Evolutionary conservation across 148 eudicot species (phyloP), one percentile per base, ranked within the genome.

Genomic region (Fallopia convolvulus): DNA sequence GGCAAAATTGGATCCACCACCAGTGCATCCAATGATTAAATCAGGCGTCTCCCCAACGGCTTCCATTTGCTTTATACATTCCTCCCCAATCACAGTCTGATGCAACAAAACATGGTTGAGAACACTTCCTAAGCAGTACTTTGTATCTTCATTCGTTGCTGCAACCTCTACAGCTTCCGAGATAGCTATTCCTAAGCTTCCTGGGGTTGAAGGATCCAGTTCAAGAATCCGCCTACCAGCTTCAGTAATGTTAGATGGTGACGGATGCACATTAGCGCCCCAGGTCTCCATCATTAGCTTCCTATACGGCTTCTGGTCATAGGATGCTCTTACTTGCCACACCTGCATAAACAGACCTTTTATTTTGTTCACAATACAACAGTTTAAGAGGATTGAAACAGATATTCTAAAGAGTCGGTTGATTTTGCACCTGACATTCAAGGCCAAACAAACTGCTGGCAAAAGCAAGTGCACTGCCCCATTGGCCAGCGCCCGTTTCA

Each of bases 401-500:
- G 72, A 36, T 15, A 17, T 5, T 66, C n/a, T 0, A 55, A 39
- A 30, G 3, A 14, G 47, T 23, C 2, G 40, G 10, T 76, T 18
- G 5, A 0, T 68, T 15, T 44, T 44, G 89, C 85, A 94, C 99
- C 81, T 94, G 97, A 68, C 99, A 94, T 76, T 88, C 85, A 36
- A 92, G 89, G 79, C 88, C 88, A 78, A 94, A 94, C 80, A 94
- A 84, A 82, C 97, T 89, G 85, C 88, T 89, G 9, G 97, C 97
- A 75, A 92, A 94, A 42, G 99, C 93, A 74, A 94, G 88, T 32
- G 99, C 84, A 80, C 99, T 87, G 40, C 99, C 99, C 99, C 99
- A 94, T 82, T 94, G 99, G 5, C 99, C 99, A 76, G 99, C 99
- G 44, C 99, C 99, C 3, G 99, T 94, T 81, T 94, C 99, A 7